Base-by-base conservation (phyloP, 306 rosid genomes). In the Prinsepia uniflora region DNA sequence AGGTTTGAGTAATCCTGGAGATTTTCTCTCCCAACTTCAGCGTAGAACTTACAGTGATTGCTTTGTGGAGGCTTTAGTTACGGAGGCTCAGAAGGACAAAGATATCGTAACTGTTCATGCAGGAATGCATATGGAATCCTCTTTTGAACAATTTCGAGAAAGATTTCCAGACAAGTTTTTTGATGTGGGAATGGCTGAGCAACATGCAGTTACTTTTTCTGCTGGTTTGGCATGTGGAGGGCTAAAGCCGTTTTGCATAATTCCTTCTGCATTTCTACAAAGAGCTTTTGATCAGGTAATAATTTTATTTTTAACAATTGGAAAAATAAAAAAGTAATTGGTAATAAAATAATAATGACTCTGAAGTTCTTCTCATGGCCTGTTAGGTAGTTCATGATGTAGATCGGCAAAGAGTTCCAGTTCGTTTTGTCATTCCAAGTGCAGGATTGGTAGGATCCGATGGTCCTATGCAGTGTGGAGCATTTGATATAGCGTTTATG, bases 121-220 rank as follows among this genome's bases (percentile, higher is more conserved):
- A 36, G 98, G 98, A 81, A 75, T 69, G 75, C 81, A 68, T 68
- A 88, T 82, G 82, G 98, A 90, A 63, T 75, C 88, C 54, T 86
- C 98, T 19, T 77, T 90, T 64, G 82, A 86, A 63, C 74, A 87
- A 72, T 90, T 90, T 73, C 94, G 46, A 43, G 87, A 86, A 55
- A 85, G 81, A 65, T 84, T 93, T 77, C 97, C 96, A 0, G 96
- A 90, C 48, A 93, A 80, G 49, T 86, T 85, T 81, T 93, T 93
- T 72, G 85, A 93, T 60, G 84, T 93, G 81, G 97, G 98, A 63
- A 84, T 90, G 89, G 97, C 97, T 6, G 98, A 93, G 85, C 98
- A 93, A 78, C 98, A 93, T 53, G 98, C 98, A 56, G 98, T 93
- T 64, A 87, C 98, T 12, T 93, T 90, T 86, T 86, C 98, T 46